Conservation (phyloP, 2,329 filamentous ascomycete species). For the Exophiala bonariae region DNA sequence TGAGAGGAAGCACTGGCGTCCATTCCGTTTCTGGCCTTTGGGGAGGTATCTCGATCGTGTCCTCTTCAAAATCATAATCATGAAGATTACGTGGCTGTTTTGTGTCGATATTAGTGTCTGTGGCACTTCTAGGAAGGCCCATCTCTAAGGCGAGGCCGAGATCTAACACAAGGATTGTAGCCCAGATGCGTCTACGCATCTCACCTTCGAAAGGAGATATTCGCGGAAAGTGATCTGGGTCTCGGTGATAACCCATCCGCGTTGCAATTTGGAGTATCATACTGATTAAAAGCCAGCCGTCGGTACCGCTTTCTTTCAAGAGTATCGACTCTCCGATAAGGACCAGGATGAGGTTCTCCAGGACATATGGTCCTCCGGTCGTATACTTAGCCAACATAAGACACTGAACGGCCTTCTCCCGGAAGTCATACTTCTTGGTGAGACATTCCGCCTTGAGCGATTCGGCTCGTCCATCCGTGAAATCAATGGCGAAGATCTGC, state of each 20-base stretch:
- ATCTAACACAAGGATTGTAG: constrained; percentile 54
- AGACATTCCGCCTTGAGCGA: constrained; percentile 29
- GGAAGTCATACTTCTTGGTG: constrained; percentile 30
- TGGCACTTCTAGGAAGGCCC: constrained; percentile 62
- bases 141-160: constrained; percentile 62
- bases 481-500: constrained; percentile 28
- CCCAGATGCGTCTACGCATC: constrained; percentile 47
- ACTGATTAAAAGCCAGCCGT: constrained; percentile 55
- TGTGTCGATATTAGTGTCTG: constrained; percentile 61
- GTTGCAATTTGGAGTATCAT: constrained; percentile 59
- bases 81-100: constrained; percentile 57
- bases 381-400: constrained; percentile 57
- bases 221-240: constrained; percentile 53
- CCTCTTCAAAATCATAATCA: constrained; percentile 60
- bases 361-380: constrained; percentile 50
- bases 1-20: constrained; percentile 45
- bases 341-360: constrained; percentile 58
- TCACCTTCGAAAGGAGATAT: constrained; percentile 58
- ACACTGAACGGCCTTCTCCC: constrained; percentile 50
- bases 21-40: constrained; percentile 54
- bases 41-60: constrained; percentile 51
- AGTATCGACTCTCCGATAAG: constrained; percentile 55
- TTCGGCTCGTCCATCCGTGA: constrained; percentile 26
- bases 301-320: constrained; percentile 53
- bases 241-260: constrained; percentile 62